phyloP scores from a whole-genome alignment of 768 basidiomycete genomes.

The Coprinopsis strossmayeri region DNA sequence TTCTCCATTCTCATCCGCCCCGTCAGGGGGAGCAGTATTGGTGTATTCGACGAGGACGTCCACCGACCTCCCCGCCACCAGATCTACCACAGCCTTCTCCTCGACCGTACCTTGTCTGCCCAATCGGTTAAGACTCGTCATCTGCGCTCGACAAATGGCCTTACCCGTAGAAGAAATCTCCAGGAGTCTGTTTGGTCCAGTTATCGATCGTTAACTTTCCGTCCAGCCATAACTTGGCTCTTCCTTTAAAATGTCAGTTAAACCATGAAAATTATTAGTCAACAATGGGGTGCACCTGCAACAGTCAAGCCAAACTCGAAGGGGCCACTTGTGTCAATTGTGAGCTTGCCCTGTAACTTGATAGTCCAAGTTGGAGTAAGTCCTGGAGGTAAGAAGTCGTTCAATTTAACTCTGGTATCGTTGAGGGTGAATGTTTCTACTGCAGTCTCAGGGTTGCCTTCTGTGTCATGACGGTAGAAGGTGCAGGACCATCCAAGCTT shows the following conservation, averaged over 20 bases:
- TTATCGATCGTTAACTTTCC: slow-evolving; percentile 60
- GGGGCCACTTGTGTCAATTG: slow-evolving; percentile 36
- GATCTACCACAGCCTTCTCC: slow-evolving; percentile 44
- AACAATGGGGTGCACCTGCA: slow-evolving; percentile 30
- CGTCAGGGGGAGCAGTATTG: slow-evolving; percentile 48
- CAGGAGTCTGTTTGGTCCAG: slow-evolving; percentile 60
- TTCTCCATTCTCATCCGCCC: slow-evolving; percentile 34
- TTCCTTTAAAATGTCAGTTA: slow-evolving; percentile 24
- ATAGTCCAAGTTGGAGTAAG: slow-evolving; percentile 50
- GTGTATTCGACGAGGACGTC: slow-evolving; percentile 58
- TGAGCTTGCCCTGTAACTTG: slow-evolving; percentile 47
- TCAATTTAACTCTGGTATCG: slow-evolving; percentile 60
- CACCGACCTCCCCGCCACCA: slow-evolving; percentile 39
- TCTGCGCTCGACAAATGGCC: slow-evolving; percentile 11
- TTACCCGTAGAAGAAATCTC: slow-evolving; percentile 67
- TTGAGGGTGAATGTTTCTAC: slow-evolving; percentile 42
- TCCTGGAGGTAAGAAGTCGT: slow-evolving; percentile 57
- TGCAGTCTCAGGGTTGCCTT: slow-evolving; percentile 38
- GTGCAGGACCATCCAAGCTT: slow-evolving; percentile 57
- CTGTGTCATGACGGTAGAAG: slow-evolving; percentile 51
- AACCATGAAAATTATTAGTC: not conserved
- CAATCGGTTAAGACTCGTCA: not conserved
- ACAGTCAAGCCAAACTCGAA: slow-evolving; percentile 63
- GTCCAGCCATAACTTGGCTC: slow-evolving; percentile 59
- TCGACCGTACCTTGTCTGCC: slow-evolving; percentile 57